Evolutionary conservation across 208 protist genomes (phyloP), one percentile per base, ranked within the genome.

Genomic region (Crithidia mellificae): DNA sequence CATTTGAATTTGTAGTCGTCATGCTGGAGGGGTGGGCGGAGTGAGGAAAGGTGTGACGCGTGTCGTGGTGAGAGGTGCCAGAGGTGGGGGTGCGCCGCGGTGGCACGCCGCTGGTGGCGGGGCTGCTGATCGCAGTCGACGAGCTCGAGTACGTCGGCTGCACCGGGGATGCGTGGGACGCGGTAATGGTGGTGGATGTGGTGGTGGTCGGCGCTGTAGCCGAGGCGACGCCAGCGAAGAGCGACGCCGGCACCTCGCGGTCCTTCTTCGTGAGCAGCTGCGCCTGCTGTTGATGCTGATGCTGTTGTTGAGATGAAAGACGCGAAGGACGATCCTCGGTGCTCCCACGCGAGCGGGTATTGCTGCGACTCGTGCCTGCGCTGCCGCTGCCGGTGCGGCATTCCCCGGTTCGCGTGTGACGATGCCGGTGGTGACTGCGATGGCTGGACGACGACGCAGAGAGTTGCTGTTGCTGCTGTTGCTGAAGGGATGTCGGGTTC

Each of bases 331-430:
- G 20, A 2, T 29, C 41, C n/a, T 46, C 47, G 41, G 53, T 34
- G 24, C 39, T 54, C 6, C 36, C 58, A 8, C 52, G 25, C 20
- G 68, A 52, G 1, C 7, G 25, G n/a, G 41, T 53, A 15, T 47
- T 47, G 49, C 41, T 63, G 56, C 27, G 41, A 17, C 43, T 63
- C 29, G 24, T 65, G 46, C n/a, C n/a, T n/a, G n/a, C n/a, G n/a
- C 29, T 36, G 41, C n/a, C 4, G n/a, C 41, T 47, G 27, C 9
- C 39, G 17, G 22, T 29, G 3, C 41, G n/a, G n/a, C n/a, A n/a
- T 47, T 7, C 46, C 30, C 49, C 17, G 36, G 36, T 17, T 7
- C 54, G 44, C 17, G 44, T 29, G 41, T 65, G 63, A 19, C 61
- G 58, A 22, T 36, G 17, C 5, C 61, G 43, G n/a, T 54, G 44